phyloP scores from a whole-genome alignment of 352 stramenopile genomes.

The Globisporangium spiculum region DNA sequence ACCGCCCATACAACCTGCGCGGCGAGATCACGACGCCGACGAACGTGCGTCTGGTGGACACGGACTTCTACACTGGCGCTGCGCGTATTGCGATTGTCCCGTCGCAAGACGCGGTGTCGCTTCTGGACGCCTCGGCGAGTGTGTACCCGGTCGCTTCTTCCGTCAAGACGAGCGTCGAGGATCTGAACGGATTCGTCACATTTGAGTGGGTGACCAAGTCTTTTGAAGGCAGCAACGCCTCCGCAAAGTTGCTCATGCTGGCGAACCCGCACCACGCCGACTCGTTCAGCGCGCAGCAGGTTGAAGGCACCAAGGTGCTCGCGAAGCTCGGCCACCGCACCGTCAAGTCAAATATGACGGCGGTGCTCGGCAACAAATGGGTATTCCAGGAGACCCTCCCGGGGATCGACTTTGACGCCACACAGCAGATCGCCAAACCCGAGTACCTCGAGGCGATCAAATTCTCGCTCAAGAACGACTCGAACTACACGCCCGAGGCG shows the following conservation, averaged over 20 bases:
- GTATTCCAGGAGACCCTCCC: conserved; percentile 55
- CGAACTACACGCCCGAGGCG: conserved; percentile 59
- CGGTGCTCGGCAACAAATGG: conserved; percentile 63
- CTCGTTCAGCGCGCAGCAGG: conserved; percentile 33
- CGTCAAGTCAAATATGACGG: conserved; percentile 81
- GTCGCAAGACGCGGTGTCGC: conserved; percentile 19
- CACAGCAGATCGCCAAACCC: conserved; percentile 27
- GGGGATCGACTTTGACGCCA: conserved; percentile 43
- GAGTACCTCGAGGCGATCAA: conserved; percentile 48
- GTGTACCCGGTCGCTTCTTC: conserved; percentile 52
- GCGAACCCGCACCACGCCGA: conserved; percentile 70
- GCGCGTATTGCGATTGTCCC: conserved; percentile 63
- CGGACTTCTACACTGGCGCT: conserved; percentile 58
- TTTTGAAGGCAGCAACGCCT: conserved; percentile 21
- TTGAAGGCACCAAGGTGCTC: conserved; percentile 40
- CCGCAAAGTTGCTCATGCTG: conserved; percentile 58
- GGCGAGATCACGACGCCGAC: conserved; percentile 72
- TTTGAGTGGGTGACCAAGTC: conserved; percentile 63
- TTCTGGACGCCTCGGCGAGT: conserved; percentile 47
- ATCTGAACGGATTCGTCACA: conserved; percentile 31
- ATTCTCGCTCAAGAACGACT: conserved; percentile 56
- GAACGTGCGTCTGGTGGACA: conserved; percentile 65
- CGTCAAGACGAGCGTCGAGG: conserved; percentile 38
- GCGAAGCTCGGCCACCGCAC: conserved; percentile 57
- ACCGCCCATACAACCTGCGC: conserved; percentile 57